Evolutionary conservation across 1,284 basidiomycete genomes (phyloP), one percentile per base, ranked within the genome.

Genomic region (Trichosporon asahii): DNA sequence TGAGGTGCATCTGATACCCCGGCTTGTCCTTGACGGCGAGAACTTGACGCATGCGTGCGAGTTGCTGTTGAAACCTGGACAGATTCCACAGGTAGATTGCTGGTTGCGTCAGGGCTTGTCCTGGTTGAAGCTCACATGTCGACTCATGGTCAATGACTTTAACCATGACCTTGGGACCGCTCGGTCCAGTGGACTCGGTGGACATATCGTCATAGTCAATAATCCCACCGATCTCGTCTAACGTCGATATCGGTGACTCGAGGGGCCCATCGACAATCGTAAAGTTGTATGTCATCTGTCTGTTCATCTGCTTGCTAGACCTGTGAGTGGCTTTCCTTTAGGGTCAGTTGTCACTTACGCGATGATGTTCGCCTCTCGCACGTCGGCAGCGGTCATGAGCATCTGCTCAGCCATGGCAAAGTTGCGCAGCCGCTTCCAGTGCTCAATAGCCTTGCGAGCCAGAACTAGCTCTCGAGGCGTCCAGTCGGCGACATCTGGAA

Each of bases 341-440:
- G 15, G 8, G 27, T 71, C 49, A 65, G 33, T 25, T 29, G 1
- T 31, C 25, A 33, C 88, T 72, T 74, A 92, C 93, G 92, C 93
- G 76, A 96, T 91, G 49, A 96, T 88, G 80, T 98, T 98, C 9
- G 95, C 95, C 84, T 99, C 96, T 82, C 96, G 95, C 55, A 99
- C 85, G 66, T 91, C 83, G 0, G 95, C 90, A 4, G 96, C 95
- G 78, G 90, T 90, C 6, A 90, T 90, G 61, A 99, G 85, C 9
- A 96, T 88, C 63, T 89, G 85, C 83, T 98, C 95, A 0, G 95
- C 94, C 92, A 98, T 96, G 0, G 90, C 90, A 80, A 95, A 95
- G 8, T 90, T 88, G 35, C 91, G 87, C 82, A 94, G 89, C 0
- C 88, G 87, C 74, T 91, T 88, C 96, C 96, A 99, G 74, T 88